phyloP scores from a whole-genome alignment of 2,329 filamentous ascomycete genomes.

The Pseudogymnoascus sp. region DNA sequence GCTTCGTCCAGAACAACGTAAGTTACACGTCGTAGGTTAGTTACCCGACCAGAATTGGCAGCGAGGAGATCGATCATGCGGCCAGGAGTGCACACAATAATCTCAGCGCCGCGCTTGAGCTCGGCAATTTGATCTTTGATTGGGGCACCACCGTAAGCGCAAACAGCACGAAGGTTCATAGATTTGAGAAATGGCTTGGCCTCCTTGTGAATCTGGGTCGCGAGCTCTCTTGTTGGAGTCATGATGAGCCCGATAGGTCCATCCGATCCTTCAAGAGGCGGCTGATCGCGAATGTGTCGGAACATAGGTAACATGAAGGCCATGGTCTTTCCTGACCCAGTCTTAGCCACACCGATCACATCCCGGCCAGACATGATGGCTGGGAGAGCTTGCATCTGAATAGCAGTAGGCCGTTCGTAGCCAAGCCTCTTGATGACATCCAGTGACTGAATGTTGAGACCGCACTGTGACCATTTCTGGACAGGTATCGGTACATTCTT shows the following conservation, averaged over 20 bases:
- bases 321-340: constrained; percentile 93
- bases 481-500: constrained; percentile 88
- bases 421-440: constrained; percentile 76
- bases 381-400: constrained; percentile 91
- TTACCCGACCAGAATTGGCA: constrained; percentile 88
- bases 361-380: constrained; percentile 94
- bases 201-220: constrained; percentile 87
- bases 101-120: constrained; percentile 87
- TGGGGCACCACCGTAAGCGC: constrained; percentile 88
- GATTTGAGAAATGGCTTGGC: constrained; percentile 91
- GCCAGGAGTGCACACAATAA: constrained; percentile 90
- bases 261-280: constrained; percentile 71
- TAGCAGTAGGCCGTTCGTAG: constrained; percentile 84
- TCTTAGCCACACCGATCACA: constrained; percentile 94
- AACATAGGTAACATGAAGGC: constrained; percentile 97
- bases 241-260: constrained; percentile 84
- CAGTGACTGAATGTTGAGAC: constrained; percentile 75
- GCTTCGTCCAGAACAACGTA: constrained; percentile 96
- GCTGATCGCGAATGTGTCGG: constrained; percentile 91
- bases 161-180: constrained; percentile 76
- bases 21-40: constrained; percentile 79
- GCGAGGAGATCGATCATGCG: constrained; percentile 92
- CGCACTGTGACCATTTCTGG: constrained; percentile 93
- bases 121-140: constrained; percentile 98
- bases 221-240: constrained; percentile 89